phyloP scores from a whole-genome alignment of 495 filamentous ascomycete genomes.

The Hypoxylon fragiforme region DNA sequence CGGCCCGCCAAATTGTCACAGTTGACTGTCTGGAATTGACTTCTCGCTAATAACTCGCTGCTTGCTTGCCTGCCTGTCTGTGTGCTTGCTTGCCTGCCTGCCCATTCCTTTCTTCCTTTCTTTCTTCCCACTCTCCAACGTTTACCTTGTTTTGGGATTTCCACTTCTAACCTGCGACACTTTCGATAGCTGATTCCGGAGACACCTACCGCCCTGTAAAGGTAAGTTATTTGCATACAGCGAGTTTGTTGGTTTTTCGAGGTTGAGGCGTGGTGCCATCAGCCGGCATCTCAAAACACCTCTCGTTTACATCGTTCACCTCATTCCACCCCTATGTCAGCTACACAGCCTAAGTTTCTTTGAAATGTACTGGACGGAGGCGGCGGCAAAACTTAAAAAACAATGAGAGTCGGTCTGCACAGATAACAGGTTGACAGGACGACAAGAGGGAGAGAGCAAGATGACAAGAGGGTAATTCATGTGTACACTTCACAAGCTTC shows the following conservation, averaged over 20 bases:
- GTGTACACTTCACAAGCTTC: constrained; percentile 8
- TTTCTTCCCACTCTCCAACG: constrained; percentile 14
- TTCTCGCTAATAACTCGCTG: constrained; percentile 17
- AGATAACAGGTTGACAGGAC: too few species aligned
- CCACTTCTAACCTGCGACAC: constrained; percentile 44
- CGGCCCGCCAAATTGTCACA: constrained; percentile 34
- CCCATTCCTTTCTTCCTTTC: too few species aligned
- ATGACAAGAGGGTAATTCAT: background rate
- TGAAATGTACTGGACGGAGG: constrained; percentile 4
- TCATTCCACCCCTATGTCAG: constrained; percentile 3
- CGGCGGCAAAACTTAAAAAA: constrained; percentile 13
- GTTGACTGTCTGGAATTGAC: constrained; percentile 14
- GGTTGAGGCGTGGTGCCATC: background rate
- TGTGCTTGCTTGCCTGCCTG: too few species aligned
- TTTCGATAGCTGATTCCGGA: constrained; percentile 52
- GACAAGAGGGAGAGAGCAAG: too few species aligned
- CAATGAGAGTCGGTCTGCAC: background rate
- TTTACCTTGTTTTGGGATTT: constrained; percentile 24
- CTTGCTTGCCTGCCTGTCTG: too few species aligned
- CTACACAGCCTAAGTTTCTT: constrained; percentile 5
- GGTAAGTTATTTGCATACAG: constrained; percentile 16
- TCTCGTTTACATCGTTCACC: background rate
- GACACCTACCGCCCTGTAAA: constrained; percentile 56
- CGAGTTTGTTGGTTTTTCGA: background rate
- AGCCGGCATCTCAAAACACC: constrained; percentile 1